A percentile compares a stretch with the other conserved stretches of the same genome.
These are phyloP conservation scores for Cubamyces sp. DNA, from an alignment of 768 basidiomycete genomes.

Conservation along the genomic window DNA sequence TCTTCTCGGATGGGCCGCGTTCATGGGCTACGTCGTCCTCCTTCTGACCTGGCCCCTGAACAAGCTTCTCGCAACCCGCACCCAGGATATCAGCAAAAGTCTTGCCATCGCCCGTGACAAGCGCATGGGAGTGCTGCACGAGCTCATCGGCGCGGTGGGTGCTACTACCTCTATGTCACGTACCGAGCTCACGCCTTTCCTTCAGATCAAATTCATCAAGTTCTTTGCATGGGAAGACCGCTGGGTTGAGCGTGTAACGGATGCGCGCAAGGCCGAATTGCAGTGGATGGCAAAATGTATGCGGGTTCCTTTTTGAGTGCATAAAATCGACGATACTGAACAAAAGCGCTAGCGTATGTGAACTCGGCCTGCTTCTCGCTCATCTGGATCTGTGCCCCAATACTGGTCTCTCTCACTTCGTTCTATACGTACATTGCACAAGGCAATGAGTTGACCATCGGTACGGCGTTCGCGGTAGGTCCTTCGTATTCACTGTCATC, in stretches of 20 bases:
- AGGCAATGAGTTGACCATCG: conserved; percentile 75
- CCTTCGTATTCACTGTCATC: neutral
- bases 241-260: conserved; percentile 70
- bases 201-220: conserved; percentile 74
- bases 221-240: conserved; percentile 83
- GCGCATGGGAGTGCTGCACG: conserved; percentile 77
- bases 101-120: conserved; percentile 67
- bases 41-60: conserved; percentile 74
- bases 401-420: conserved; percentile 77
- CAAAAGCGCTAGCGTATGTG: conserved; percentile 53
- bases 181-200: neutral
- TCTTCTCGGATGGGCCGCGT: conserved; percentile 70
- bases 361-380: conserved; percentile 74
- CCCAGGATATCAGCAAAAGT: conserved; percentile 63
- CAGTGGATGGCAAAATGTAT: conserved; percentile 75
- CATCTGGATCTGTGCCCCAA: conserved; percentile 78
- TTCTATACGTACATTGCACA: conserved; percentile 76
- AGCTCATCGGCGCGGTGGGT: conserved; percentile 70
- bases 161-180: neutral
- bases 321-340: neutral
- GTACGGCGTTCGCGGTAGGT: conserved; percentile 81
- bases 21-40: conserved; percentile 72
- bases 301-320: neutral
- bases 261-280: conserved; percentile 71
- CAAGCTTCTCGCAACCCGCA: conserved; percentile 61